A percentile compares a stretch with the other conserved stretches of the same genome.
Conservation (phyloP, 1,284 basidiomycete species). For the Pseudozyma pruni region DNA sequence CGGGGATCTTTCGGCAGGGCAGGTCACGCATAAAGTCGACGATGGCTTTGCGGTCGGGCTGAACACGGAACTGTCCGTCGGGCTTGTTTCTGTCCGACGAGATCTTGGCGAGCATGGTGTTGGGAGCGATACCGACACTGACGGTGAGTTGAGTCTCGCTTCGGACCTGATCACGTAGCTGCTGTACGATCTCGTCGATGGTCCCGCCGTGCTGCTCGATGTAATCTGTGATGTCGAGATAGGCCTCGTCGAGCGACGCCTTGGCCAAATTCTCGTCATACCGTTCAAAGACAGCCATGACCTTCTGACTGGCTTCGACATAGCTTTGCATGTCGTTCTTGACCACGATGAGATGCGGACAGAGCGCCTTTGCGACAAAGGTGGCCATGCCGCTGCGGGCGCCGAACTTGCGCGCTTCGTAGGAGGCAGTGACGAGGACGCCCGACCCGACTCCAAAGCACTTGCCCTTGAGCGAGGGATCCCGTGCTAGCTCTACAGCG, state of each 20-base stretch:
- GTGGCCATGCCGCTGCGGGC: constrained; percentile 74
- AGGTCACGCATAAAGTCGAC: constrained; percentile 60
- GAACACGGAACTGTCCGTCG: constrained; percentile 58
- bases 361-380: constrained; percentile 91
- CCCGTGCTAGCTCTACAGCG: constrained; percentile 75
- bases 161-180: constrained; percentile 52
- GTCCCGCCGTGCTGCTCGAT: constrained; percentile 76
- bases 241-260: constrained; percentile 80
- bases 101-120: constrained; percentile 79
- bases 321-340: constrained; percentile 67
- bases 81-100: constrained; percentile 80
- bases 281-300: constrained; percentile 73
- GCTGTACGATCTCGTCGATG: constrained; percentile 78
- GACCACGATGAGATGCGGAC: constrained; percentile 86
- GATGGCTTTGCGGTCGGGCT: constrained; percentile 49
- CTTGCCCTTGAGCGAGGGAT: constrained; percentile 78
- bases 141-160: constrained; percentile 77
- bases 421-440: constrained; percentile 62
- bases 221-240: constrained; percentile 84
- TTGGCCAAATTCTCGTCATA: constrained; percentile 84
- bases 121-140: constrained; percentile 76
- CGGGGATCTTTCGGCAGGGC: constrained; percentile 62
- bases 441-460: constrained; percentile 64
- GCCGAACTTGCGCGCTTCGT: constrained; percentile 73
- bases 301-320: constrained; percentile 58